phyloP scores from a whole-genome alignment of 2,329 filamentous ascomycete species.

The Gaeumannomyces sp. region DNA sequence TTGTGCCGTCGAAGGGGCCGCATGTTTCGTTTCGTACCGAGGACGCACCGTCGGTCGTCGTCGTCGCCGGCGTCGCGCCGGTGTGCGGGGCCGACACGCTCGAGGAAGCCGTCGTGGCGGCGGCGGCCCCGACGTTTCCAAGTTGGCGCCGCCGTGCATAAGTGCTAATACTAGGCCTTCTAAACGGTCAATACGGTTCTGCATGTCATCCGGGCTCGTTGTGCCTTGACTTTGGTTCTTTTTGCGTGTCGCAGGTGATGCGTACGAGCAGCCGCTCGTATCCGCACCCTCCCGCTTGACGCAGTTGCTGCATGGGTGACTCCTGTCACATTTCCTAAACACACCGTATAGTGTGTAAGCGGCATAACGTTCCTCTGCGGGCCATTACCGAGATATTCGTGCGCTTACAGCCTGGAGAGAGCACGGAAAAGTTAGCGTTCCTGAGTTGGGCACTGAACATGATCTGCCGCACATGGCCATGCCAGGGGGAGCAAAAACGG shows the following conservation, averaged over 20 bases:
- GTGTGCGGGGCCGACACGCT: slow-evolving; percentile 13
- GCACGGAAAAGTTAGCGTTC: slow-evolving; percentile 26
- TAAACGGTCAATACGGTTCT: slow-evolving; percentile 92
- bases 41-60: slow-evolving; percentile 37
- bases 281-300: slow-evolving; percentile 83
- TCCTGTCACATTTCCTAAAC: slow-evolving; percentile 81
- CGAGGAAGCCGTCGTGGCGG: slow-evolving; percentile 23
- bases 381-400: slow-evolving; percentile 6
- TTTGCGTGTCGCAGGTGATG: slow-evolving; percentile 62
- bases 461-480: background rate
- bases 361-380: background rate
- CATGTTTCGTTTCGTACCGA: slow-evolving; percentile 47
- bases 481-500: background rate
- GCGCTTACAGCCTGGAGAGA: slow-evolving; percentile 22
- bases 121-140: slow-evolving; percentile 34
- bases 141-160: slow-evolving; percentile 75
- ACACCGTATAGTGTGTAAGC: slow-evolving; percentile 1
- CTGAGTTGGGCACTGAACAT: background rate
- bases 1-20: slow-evolving; percentile 36
- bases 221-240: slow-evolving; percentile 61
- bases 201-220: slow-evolving; percentile 84
- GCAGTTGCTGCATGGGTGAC: slow-evolving; percentile 89
- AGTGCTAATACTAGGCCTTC: slow-evolving; percentile 87
- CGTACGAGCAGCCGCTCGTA: slow-evolving; percentile 78
- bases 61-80: slow-evolving; percentile 17